A percentile compares a stretch with the other conserved stretches of the same genome.
These are phyloP conservation scores for Malus hybrid DNA, from an alignment of 331 rosid genomes.

Conservation along the genomic window DNA sequence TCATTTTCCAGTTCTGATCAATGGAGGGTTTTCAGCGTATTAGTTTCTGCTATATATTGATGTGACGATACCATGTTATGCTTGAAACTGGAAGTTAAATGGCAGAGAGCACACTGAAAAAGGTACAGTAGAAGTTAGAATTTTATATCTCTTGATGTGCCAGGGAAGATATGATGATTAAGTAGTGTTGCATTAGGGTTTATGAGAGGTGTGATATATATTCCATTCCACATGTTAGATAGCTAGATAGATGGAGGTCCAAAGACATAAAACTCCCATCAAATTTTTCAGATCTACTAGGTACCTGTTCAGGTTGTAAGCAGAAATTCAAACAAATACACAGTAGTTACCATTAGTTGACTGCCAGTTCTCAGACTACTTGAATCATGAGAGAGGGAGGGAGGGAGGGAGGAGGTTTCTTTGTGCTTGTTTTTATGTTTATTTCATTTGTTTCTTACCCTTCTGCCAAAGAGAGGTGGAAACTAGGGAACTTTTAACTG, in stretches of 20 bases:
- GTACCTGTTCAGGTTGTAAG: background rate
- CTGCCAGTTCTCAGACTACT: constrained; percentile 18
- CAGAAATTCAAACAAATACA: background rate
- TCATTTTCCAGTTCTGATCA: background rate
- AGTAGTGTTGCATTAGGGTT: background rate
- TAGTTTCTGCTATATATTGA: background rate
- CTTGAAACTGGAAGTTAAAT: background rate
- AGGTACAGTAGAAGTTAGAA: no score
- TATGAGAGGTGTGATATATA: background rate
- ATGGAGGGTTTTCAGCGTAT: background rate
- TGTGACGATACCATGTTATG: background rate
- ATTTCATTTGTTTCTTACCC: background rate
- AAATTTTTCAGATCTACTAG: background rate
- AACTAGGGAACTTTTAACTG: constrained; percentile 6
- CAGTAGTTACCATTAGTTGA: constrained; percentile 18
- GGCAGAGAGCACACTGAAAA: background rate
- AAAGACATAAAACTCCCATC: background rate
- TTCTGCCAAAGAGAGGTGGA: background rate
- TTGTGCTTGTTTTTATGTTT: background rate
- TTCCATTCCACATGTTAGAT: background rate
- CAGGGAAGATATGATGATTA: background rate
- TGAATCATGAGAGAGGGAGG: background rate
- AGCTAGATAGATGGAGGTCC: background rate
- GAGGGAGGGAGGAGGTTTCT: background rate
- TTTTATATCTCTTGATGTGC: no score